Base-by-base conservation (phyloP, 345 rosid species). In the Pistacia atlantica region DNA sequence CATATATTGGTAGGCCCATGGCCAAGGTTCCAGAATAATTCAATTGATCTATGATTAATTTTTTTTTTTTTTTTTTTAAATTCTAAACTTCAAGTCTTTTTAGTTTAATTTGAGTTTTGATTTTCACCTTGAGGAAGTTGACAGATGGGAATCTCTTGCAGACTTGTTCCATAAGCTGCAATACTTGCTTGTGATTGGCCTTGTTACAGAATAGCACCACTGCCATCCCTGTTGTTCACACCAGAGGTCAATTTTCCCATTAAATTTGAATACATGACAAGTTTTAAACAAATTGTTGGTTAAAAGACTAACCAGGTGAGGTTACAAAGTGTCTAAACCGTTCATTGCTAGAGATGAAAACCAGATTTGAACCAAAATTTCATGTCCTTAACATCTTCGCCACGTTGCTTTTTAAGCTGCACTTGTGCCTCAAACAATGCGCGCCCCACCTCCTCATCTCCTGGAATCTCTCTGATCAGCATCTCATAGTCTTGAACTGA, bases 401-500 rank as follows among this genome's bases (percentile, higher is more conserved):
- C 89, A 2, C 71, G 82, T 35, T 86, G 83, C 72, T 73, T 86
- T 82, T 69, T 84, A 17, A 89, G 82, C 78, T 88, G 92, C 68
- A 79, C 70, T 60, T 75, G 87, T 25, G 87, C 95, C 70, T 90
- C 91, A 59, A 78, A 79, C 78, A 96, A 79, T 0, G 89, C 91
- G 59, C 80, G 83, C 17, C 80, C 79, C 56, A 87, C 89, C 77
- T 90, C 98, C 55, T 89, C 93, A 8, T 92, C 93, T 62, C 80
- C 93, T 10, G 92, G 92, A 54, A 82, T 83, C 83, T 92, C 92
- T 75, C 83, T 83, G 62, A 84, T 83, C 89, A 96, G 72, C 70
- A 84, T 66, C 85, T 96, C 98, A 64, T 91, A 92, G 71, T 96
- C 98, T 76, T 85, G 89, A 67, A 85, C 76, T 14, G 97, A 90